These are phyloP conservation scores for Pulveroboletus sp. DNA, from an alignment of 768 basidiomycete genomes.

Conservation along the genomic window DNA sequence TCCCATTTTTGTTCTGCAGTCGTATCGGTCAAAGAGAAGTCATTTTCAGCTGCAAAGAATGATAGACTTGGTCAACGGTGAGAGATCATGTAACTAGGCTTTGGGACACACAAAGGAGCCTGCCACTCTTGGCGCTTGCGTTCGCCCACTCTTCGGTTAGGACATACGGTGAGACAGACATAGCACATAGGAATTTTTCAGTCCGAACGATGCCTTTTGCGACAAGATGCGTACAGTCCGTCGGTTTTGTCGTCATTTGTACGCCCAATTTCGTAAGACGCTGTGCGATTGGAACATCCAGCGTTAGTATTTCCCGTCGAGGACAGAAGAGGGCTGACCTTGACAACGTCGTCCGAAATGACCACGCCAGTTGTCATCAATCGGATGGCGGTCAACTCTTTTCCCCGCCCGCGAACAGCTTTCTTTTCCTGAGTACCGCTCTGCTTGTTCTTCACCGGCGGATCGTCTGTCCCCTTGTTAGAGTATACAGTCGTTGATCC, in stretches of 20 bases:
- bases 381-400: conserved; percentile 28
- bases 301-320: neutral
- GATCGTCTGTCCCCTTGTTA: conserved; percentile 3
- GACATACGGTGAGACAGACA: conserved; percentile 58
- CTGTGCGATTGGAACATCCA: conserved; percentile 32
- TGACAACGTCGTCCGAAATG: conserved; percentile 52
- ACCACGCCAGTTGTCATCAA: conserved; percentile 67
- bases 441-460: conserved; percentile 3
- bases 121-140: conserved; percentile 49
- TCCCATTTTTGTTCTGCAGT: conserved; percentile 60
- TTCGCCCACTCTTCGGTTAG: conserved; percentile 66
- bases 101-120: conserved; percentile 55
- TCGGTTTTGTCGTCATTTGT: conserved; percentile 52
- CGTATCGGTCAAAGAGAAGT: conserved; percentile 57
- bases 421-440: conserved; percentile 10
- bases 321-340: conserved; percentile 37
- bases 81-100: neutral
- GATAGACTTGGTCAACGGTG: neutral
- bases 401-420: conserved; percentile 1
- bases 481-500: neutral
- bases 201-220: conserved; percentile 69
- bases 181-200: conserved; percentile 81
- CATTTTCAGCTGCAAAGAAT: conserved; percentile 48
- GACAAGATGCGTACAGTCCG: conserved; percentile 77
- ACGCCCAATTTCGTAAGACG: conserved; percentile 60